A percentile compares a stretch with the other conserved stretches of the same genome.
Evolutionary conservation across 2,329 filamentous ascomycete genomes (phyloP).

Genomic region (Dendrostoma leiphaemia): DNA sequence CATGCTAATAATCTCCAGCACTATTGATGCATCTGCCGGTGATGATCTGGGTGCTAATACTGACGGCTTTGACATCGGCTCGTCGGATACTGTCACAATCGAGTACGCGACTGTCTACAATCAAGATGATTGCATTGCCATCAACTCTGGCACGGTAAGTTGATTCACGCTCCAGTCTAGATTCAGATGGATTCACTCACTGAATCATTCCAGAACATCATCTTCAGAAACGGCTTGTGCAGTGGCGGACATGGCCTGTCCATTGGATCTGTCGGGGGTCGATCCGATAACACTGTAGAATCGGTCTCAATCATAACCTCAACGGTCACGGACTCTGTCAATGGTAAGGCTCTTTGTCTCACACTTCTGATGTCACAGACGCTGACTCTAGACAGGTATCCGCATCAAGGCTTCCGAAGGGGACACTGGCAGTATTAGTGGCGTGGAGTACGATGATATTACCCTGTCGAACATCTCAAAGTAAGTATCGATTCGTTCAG

Average conservation of each 20-base stretch:
- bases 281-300: conserved; percentile 50
- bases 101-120: conserved; percentile 53
- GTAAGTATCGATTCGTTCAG: background rate
- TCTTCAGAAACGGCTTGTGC: conserved; percentile 44
- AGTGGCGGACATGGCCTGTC: conserved; percentile 42
- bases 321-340: conserved; percentile 49
- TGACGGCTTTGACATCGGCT: conserved; percentile 57
- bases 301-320: conserved; percentile 47
- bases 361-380: background rate
- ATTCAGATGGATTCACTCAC: background rate
- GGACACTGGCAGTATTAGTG: conserved; percentile 42
- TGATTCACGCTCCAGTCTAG: background rate
- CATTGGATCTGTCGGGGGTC: conserved; percentile 44
- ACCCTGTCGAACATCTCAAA: conserved; percentile 16
- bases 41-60: conserved; percentile 45
- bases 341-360: conserved; percentile 32
- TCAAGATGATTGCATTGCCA: conserved; percentile 60
- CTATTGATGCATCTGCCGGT: conserved; percentile 37
- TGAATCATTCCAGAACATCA: conserved; percentile 34
- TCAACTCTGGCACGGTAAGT: conserved; percentile 48
- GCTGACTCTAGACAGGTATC: conserved; percentile 22
- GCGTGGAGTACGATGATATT: conserved; percentile 26
- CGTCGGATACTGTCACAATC: conserved; percentile 49
- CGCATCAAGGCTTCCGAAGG: conserved; percentile 49
- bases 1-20: too few species aligned